Conservation (phyloP, 1,284 basidiomycete genomes). For the Polyporus tsugae region DNA sequence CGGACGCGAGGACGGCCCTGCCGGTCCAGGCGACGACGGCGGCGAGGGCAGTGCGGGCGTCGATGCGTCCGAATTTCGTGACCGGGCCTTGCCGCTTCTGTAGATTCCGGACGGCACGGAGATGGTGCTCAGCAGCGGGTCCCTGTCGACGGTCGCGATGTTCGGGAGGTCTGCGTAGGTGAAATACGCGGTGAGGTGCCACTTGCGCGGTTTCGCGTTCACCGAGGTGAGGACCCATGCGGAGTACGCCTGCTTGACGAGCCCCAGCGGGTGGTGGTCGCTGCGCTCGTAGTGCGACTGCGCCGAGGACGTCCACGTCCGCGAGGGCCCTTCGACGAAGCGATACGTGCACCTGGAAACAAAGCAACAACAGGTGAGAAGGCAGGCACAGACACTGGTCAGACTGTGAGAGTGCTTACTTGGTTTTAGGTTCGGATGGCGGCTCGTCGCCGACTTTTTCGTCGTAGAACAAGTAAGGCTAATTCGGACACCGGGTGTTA, state of each 20-base stretch:
- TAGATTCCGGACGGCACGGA: constrained; percentile 65
- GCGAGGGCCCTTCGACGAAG: constrained; percentile 64
- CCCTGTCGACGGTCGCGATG: constrained; percentile 66
- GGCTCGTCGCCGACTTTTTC: constrained; percentile 60
- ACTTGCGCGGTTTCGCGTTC: constrained; percentile 60
- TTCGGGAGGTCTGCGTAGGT: constrained; percentile 65
- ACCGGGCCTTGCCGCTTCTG: constrained; percentile 65
- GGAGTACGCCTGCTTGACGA: constrained; percentile 73
- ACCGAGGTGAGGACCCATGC: constrained; percentile 61
- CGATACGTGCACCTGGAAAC: constrained; percentile 51
- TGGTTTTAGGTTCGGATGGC: constrained; percentile 44
- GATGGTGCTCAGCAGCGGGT: constrained; percentile 58
- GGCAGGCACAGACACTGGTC: constrained; percentile 22
- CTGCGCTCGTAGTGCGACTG: constrained; percentile 66
- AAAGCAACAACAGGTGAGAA: constrained; percentile 21
- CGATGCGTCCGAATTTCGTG: constrained; percentile 49
- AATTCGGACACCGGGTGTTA: constrained; percentile 22
- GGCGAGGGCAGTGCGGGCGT: constrained; percentile 37
- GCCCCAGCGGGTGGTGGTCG: constrained; percentile 57
- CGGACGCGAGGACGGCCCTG: constrained; percentile 28
- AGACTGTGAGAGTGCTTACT: constrained; percentile 44
- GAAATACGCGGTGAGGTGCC: constrained; percentile 72
- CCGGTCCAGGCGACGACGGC: constrained; percentile 37
- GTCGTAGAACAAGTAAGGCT: constrained; percentile 76
- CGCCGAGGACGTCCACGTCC: constrained; percentile 60